Evolutionary conservation across 1,139 yeast genomes (phyloP), one percentile per base, ranked within the genome.

Genomic region (Debaryomyces udenii): DNA sequence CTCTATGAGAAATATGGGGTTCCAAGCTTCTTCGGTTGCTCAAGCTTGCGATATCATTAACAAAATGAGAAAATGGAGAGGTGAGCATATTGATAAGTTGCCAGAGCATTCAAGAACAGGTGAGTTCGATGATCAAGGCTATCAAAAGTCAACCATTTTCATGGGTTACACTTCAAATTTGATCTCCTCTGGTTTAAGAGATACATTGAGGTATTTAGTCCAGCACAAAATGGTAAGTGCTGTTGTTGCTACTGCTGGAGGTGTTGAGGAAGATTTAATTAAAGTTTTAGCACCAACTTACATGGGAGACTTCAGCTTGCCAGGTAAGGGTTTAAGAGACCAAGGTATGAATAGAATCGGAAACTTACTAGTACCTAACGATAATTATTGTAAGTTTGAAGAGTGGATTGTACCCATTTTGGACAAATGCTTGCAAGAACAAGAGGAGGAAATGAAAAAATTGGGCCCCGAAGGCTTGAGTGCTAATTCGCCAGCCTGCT

Each of bases 261-360:
- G 99, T 50, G 82, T 93, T 48, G 99, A 93, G 65, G 99, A 93
- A 66, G 99, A 93, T 67, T 70, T 94, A 43, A 93, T 93, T 70
- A 93, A 93, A 64, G 90, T 96, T 59, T 75, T 93, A 47, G 99
- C 98, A 1, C 96, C 96, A 42, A 93, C 99, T 3, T 91, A 84
- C 57, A 73, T 93, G 75, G 97, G 99, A 39, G 97, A 90, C 36
- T 93, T 90, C 62, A 62, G 84, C 36, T 74, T 91, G 50, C 82
- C 84, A 13, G 99, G 99, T 46, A 75, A 83, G 45, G 74, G 78
- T 28, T 76, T 93, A 51, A 81, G 99, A 64, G 96, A 90, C 40
- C 86, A 90, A 64, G 99, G 99, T 46, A 83, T 93, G 84, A 93
- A 93, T 70, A 83, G 99, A 68, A 94, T 94, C 54, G 99, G 99